Percentiles rank a stretch among this genome's conserved stretches.
Evolutionary conservation across 176 grass and related monocot genomes (phyloP).

Genomic region (Avena eriantha): DNA sequence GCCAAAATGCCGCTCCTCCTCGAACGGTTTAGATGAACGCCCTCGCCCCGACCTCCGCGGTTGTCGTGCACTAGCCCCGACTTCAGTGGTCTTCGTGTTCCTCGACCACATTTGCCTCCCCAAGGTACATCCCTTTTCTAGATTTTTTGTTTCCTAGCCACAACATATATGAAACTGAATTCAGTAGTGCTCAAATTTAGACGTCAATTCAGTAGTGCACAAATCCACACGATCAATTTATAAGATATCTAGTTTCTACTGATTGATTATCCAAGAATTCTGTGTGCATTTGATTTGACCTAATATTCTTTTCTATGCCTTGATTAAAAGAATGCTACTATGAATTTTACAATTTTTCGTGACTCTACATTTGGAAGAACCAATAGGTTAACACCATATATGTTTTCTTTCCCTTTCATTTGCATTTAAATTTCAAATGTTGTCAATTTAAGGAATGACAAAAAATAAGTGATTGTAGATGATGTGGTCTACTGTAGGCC

Average conservation of each 20-base stretch:
- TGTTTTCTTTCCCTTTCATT: background rate
- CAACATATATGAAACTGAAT: too few species aligned
- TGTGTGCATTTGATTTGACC: slow-evolving; percentile 3
- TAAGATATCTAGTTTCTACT: background rate
- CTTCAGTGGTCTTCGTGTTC: too few species aligned
- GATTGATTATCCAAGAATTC: background rate
- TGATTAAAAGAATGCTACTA: background rate
- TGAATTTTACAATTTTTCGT: background rate
- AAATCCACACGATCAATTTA: too few species aligned
- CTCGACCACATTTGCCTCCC: too few species aligned
- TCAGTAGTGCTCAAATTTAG: too few species aligned
- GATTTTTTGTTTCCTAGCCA: too few species aligned
- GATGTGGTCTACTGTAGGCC: slow-evolving; percentile 10
- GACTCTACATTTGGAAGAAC: background rate
- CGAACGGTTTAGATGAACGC: too few species aligned
- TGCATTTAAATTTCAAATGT: background rate
- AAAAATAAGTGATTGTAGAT: background rate
- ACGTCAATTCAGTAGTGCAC: too few species aligned
- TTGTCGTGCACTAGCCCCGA: too few species aligned
- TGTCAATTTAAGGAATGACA: background rate
- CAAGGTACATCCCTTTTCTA: too few species aligned
- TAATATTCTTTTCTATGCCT: background rate
- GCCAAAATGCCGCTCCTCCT: too few species aligned
- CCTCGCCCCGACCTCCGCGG: too few species aligned
- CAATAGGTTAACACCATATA: background rate